Percentiles rank a stretch among this genome's conserved stretches.
Conservation (phyloP, 495 filamentous ascomycete species). For the Lepidopterella palustris region DNA sequence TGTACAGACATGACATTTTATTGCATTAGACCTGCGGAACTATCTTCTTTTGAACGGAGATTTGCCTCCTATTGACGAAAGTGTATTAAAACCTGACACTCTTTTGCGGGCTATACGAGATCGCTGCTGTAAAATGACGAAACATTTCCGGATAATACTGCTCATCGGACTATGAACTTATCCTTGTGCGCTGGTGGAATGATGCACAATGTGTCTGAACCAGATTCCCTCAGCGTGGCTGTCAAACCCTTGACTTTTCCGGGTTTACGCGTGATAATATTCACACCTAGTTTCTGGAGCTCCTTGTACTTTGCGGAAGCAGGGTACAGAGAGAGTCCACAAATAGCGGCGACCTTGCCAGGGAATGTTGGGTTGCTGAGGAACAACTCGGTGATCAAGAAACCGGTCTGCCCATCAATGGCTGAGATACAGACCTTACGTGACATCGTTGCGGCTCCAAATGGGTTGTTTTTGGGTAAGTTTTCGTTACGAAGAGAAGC, state of each 20-base stretch:
- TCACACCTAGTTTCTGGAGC: constrained; percentile 4
- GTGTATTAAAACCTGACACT: too few relatives aligned
- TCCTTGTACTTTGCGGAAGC: background rate
- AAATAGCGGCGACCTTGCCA: constrained; percentile 38
- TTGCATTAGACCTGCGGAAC: too few relatives aligned
- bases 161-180: constrained; percentile 47
- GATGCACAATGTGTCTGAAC: constrained; percentile 49
- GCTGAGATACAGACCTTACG: constrained; percentile 49
- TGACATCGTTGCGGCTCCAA: background rate
- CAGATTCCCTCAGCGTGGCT: constrained; percentile 37
- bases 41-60: too few relatives aligned
- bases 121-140: too few relatives aligned
- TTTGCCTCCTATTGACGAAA: too few relatives aligned
- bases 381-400: constrained; percentile 48
- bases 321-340: constrained; percentile 36
- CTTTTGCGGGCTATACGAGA: too few relatives aligned
- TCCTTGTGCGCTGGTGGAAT: constrained; percentile 46
- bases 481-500: background rate
- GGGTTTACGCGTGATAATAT: constrained; percentile 32
- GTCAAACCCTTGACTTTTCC: constrained; percentile 41
- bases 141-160: constrained; percentile 46
- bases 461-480: background rate
- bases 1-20: too few relatives aligned
- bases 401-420: constrained; percentile 51
- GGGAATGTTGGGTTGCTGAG: constrained; percentile 43